Percentiles rank a stretch among this genome's conserved stretches.
These are phyloP conservation scores for Leucosporidium scottii DNA, from an alignment of 768 basidiomycete species.

Conservation along the genomic window DNA sequence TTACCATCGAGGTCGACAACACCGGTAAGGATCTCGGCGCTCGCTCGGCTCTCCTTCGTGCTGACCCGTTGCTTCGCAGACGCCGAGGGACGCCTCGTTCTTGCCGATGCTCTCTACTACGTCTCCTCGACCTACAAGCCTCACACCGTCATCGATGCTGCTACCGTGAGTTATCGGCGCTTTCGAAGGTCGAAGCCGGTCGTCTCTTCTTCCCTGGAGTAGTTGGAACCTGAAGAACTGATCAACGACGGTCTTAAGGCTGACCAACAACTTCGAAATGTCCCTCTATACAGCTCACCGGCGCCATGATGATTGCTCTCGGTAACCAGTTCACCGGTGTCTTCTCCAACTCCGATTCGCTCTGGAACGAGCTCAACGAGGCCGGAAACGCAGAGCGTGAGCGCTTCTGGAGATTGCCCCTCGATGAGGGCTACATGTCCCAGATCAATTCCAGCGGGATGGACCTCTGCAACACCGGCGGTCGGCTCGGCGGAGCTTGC, in stretches of 20 bases:
- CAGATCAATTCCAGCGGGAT: slow-evolving; percentile 50
- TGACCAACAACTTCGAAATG: too few species aligned
- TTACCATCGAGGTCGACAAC: slow-evolving; percentile 77
- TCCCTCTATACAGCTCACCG: slow-evolving; percentile 35
- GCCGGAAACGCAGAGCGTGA: slow-evolving; percentile 51
- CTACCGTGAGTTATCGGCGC: slow-evolving; percentile 53
- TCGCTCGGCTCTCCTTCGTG: too few species aligned
- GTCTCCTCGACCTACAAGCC: slow-evolving; percentile 68
- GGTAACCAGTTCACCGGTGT: slow-evolving; percentile 73
- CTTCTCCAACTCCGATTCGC: slow-evolving; percentile 56
- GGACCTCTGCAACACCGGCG: slow-evolving; percentile 60
- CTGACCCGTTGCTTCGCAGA: background rate
- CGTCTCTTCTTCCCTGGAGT: too few species aligned
- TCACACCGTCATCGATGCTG: slow-evolving; percentile 76
- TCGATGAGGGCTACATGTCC: slow-evolving; percentile 69
- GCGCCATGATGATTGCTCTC: slow-evolving; percentile 64
- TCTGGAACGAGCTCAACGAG: slow-evolving; percentile 61
- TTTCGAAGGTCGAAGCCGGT: too few species aligned
- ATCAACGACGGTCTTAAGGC: too few species aligned
- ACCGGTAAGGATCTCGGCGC: slow-evolving; percentile 46
- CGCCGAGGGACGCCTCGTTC: slow-evolving; percentile 36
- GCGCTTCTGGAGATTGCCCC: slow-evolving; percentile 77
- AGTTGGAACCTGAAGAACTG: too few species aligned
- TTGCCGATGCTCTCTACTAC: slow-evolving; percentile 73
- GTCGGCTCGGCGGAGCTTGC: slow-evolving; percentile 48